Conservation (phyloP, 2,329 filamentous ascomycete genomes). For the Clonostachys rosea region DNA sequence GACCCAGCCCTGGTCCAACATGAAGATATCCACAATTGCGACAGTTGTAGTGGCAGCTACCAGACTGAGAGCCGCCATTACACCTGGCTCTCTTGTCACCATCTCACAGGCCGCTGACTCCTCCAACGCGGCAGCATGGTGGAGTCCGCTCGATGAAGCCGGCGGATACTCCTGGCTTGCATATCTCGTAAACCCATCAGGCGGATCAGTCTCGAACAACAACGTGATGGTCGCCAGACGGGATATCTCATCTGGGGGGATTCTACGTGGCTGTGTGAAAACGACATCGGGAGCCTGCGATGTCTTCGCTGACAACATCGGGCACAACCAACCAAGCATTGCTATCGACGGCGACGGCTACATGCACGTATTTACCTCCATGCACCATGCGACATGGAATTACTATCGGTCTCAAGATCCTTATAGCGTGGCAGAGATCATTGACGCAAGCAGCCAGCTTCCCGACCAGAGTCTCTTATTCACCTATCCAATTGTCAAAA, state of each 20-base stretch:
- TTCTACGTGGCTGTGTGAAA: conserved; percentile 13
- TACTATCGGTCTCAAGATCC: conserved; percentile 13
- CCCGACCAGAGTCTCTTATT: conserved; percentile 9
- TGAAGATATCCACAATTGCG: too few species aligned
- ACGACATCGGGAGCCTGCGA: conserved; percentile 8
- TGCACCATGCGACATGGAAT: conserved; percentile 16
- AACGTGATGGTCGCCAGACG: conserved; percentile 16
- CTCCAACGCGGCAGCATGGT: conserved; percentile 14
- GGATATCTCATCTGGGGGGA: conserved; percentile 7
- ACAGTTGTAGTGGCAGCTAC: too few species aligned
- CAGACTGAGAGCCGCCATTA: conserved; percentile 2
- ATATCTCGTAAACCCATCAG: conserved; percentile 13
- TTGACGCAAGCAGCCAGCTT: conserved; percentile 11
- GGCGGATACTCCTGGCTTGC: conserved; percentile 12
- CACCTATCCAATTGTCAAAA: conserved; percentile 9
- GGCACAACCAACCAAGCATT: conserved; percentile 13
- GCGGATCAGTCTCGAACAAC: conserved; percentile 11
- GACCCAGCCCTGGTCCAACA: too few species aligned
- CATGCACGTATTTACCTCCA: conserved; percentile 17
- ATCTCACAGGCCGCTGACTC: conserved; percentile 11
- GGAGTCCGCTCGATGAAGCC: conserved; percentile 14
- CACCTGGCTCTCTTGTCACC: conserved; percentile 7
- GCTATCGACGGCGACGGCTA: conserved; percentile 14
- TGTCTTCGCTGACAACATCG: conserved; percentile 11
- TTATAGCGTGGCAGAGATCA: conserved; percentile 9